Evolutionary conservation across 768 basidiomycete genomes (phyloP), one percentile per base, ranked within the genome.

Genomic region (Russula earlei): DNA sequence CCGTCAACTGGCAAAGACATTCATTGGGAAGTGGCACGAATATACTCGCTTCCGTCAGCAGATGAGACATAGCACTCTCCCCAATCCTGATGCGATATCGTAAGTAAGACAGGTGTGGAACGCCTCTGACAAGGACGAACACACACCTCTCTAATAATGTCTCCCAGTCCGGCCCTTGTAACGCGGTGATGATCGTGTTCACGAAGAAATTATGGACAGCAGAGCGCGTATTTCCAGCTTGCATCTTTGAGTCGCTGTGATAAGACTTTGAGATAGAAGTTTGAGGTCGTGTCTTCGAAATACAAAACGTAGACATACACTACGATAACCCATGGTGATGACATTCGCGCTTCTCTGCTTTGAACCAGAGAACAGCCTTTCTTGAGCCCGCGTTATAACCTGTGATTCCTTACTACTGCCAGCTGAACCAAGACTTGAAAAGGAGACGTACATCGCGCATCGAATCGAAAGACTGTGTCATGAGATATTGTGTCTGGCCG

Each of bases 1-100:
- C 94, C 0, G 84, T 80, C 55, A 96, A 67, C 68, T 98, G 94
- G 58, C 87, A 87, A 36, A 85, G 77, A 65, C 91, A 94, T 19
- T 80, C 82, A 64, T 96, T 95, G 0, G 87, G 86, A 20, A 96
- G 69, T 2, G 85, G 73, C 15, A 86, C 65, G 66, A 92, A 97
- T 17, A 94, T 59, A 10, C 82, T 85, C 0, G 84, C 83, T 53
- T 84, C 77, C 2, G 83, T 75, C 17, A 98, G 77, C 10, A 98
- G 73, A 66, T 92, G 84, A 31, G 87, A 67, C 77, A 95, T 84
- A 1, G 79, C 77, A 62, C 82, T 81, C 38, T 81, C 81, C 0
- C 93, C 92, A 8, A 91, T 78, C 61, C 93, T 94, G 61, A 37
- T 40, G 12, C 17, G 43, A 38, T 17, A 0, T 63, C 37, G 54